Base-by-base conservation (phyloP, 2,329 filamentous ascomycete genomes). In the Fusarium floridanum region DNA sequence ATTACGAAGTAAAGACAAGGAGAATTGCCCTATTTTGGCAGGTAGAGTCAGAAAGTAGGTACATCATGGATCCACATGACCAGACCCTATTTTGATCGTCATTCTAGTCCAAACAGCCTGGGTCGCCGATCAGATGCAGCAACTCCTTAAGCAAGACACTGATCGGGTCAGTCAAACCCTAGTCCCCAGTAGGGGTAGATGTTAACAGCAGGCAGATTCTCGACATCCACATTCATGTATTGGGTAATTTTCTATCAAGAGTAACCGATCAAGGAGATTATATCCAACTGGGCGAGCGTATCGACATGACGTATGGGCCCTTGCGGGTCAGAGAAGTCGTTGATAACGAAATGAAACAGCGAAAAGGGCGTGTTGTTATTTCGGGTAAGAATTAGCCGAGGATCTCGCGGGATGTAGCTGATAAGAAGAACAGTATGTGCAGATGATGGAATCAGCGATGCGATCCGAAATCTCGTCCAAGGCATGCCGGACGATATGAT, bases 291-390 rank as follows among this genome's bases (percentile, higher is more conserved):
- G 56, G 56, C 34, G 56, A 60, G 36, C 56, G 56, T 60, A 60
- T 60, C 22, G 56, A 60, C 20, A 60, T 60, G 36, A 60, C 56
- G 7, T 60, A 60, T 60, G 56, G n/a, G 34, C 56, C 56, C 56
- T 60, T 60, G 20, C 36, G 57, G 10, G 57, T 61, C 37, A 61
- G 57, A 61, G 37, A 61, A 61, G 57, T 43, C 11, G 4, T 61
- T 61, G 37, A 41, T 45, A 61, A 11, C 57, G 20, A 61, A 61
- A 61, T 61, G 37, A 61, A 61, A 43, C 16, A 61, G 37, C 57
- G 34, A 61, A 61, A 41, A 24, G 57, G 57, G 36, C 36, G 57
- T 43, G 11, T 4, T 61, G 22, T 61, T n/a, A 61, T 61, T 12
- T 61, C 57, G 37, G 17, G 57, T 41, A 61, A 43, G 57, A 43